Base-by-base conservation (phyloP, 2,329 filamentous ascomycete species). In the Sphaerulina musiva region DNA sequence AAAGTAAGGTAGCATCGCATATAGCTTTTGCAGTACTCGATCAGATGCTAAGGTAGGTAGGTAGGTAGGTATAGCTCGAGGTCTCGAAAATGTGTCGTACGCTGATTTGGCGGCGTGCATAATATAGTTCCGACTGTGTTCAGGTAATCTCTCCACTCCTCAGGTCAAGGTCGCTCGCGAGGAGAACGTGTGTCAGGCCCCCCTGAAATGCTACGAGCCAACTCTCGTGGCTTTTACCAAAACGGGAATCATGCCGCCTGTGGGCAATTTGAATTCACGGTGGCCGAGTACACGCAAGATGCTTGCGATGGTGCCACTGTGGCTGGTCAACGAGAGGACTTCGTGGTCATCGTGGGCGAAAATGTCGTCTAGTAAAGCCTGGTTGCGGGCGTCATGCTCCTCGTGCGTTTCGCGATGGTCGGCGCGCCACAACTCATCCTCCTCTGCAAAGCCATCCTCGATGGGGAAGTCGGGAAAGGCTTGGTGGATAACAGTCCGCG, bases 401-500 rank as follows among this genome's bases (percentile, higher is more conserved):
- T 59, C 48, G n/a, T 55, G 46, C 42, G 58, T 60, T 48, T 62
- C 60, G 32, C 60, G 56, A 48, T 62, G 60, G 45, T 62, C 60
- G 6, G 54, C 52, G 12, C 43, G 41, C 60, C 79, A 83, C 39
- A 81, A 70, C 11, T 73, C 70, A 62, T 84, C 82, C 0, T 76
- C 43, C 65, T 87, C 83, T 0, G 74, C 66, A 62, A 89, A 87
- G 0, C 80, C 81, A 1, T 70, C 66, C 68, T 87, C 85, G 46
- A 87, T 80, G 4, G 61, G 62, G 63, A 78, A 84, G 1, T 60
- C 65, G 0, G 81, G 82, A 46, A 81, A 80, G 3, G 75, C 71
- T 2, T 69, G 57, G 12, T 71, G 69, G 57, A 87, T 82, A 54
- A 76, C 75, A 0, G 76, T 74, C 62, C 75, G 78, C 61, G 70